phyloP scores from a whole-genome alignment of 1,284 basidiomycete species.

The Ceratobasidium sp. region DNA sequence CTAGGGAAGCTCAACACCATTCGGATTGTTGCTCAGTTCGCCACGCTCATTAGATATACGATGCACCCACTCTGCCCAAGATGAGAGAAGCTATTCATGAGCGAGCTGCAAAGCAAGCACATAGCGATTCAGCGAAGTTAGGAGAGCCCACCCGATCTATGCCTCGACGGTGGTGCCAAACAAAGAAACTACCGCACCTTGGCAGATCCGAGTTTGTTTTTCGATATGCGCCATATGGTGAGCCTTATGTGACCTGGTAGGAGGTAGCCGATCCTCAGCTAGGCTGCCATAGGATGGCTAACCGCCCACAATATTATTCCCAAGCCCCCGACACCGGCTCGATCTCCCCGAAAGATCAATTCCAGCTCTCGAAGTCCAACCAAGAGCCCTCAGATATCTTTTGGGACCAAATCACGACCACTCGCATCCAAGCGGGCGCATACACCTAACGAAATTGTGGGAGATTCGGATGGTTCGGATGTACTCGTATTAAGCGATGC shows the following conservation, averaged over 20 bases:
- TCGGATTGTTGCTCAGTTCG: constrained; percentile 7
- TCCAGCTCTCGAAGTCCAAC: no score
- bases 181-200: background rate
- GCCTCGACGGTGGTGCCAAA: constrained; percentile 1
- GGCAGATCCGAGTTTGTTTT: background rate
- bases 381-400: background rate
- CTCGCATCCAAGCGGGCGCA: background rate
- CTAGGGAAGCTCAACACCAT: constrained; percentile 19
- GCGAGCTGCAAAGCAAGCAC: constrained; percentile 18
- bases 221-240: constrained; percentile 6
- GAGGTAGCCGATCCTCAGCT: background rate
- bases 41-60: background rate
- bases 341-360: no score
- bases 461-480: background rate
- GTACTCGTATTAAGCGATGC: background rate
- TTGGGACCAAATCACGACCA: background rate
- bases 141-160: background rate
- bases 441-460: background rate
- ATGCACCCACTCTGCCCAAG: background rate
- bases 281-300: no score
- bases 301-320: no score
- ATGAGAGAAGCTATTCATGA: constrained; percentile 19
- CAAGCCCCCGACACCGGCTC: no score
- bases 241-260: background rate
- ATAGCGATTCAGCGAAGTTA: constrained; percentile 11